Base-by-base conservation (phyloP, 2,329 filamentous ascomycete species). In the Didymella keratinophila region DNA sequence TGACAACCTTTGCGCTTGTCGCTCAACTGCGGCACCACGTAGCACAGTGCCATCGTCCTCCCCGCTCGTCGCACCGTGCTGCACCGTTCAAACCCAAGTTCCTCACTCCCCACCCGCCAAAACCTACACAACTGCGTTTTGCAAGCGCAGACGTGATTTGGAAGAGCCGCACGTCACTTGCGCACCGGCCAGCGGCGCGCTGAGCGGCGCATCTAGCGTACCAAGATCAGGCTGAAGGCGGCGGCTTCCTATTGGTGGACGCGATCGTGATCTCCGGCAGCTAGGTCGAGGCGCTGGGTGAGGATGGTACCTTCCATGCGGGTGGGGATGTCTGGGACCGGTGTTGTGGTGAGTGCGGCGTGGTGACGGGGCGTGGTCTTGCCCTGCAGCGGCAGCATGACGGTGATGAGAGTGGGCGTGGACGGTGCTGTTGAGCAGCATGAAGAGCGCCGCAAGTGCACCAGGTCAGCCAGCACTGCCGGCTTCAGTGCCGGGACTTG, bases 161-260 rank as follows among this genome's bases (percentile, higher is more conserved):
- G 39, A 56, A 55, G 45, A 32, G 51, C 46, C 41, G 46, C 46
- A 56, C 53, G 53, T 56, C 41, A 45, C 25, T 37, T 10, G 39
- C 30, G 53, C 45, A 43, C 37, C 44, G n/a, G 28, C 27, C 39
- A 21, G 47, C 53, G 46, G 47, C 21, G 39, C 30, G 28, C 49
- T 27, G 4, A 18, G 48, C 14, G 27, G 27, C 44, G 32, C 10
- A 21, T 11, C 9, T 56, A 56, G 53, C 42, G 53, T 56, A 56
- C 53, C 47, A 56, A 42, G 47, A 51, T 39, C 14, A n/a, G 39
- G 18, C 30, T 25, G 18, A 25, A 23, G 18, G 11, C 39, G 23
- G 18, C 7, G 28, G 2, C 21, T 10, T 32, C 39, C 16, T 4
- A 56, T 51, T 56, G 41, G 53, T 23, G 16, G 20, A 2, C 10